Evolutionary conservation across 2,329 filamentous ascomycete genomes (phyloP).

Genomic region (Lanzia echinophila): DNA sequence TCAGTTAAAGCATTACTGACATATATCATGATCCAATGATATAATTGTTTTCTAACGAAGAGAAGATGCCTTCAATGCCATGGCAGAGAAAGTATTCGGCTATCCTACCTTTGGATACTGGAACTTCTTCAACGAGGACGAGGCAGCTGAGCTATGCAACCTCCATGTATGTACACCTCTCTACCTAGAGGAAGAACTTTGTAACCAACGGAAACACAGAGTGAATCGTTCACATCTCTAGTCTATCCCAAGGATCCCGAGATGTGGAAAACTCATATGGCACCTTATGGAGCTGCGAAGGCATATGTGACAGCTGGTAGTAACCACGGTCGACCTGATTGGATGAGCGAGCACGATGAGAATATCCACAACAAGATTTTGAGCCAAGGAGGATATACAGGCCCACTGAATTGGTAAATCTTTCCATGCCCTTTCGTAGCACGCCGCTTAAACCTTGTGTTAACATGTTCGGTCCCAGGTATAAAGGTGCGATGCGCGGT

Average conservation of each 20-base stretch:
- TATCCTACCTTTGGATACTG: slow-evolving; percentile 15
- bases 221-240: slow-evolving; percentile 12
- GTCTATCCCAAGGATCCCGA: slow-evolving; percentile 9
- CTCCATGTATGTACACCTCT: slow-evolving; percentile 9
- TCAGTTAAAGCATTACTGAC: too few relatives aligned
- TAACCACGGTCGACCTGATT: slow-evolving; percentile 9
- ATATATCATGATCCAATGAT: too few relatives aligned
- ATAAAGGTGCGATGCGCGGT: slow-evolving; percentile 8
- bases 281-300: slow-evolving; percentile 10
- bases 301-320: slow-evolving; percentile 12
- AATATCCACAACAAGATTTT: slow-evolving; percentile 11
- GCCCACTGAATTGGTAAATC: slow-evolving; percentile 8
- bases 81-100: slow-evolving; percentile 6
- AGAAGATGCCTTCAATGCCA: slow-evolving; percentile 9
- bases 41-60: neutral
- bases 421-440: slow-evolving; percentile 10
- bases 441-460: slow-evolving; percentile 4
- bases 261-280: slow-evolving; percentile 13
- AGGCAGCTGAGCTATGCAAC: slow-evolving; percentile 12
- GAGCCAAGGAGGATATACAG: slow-evolving; percentile 2
- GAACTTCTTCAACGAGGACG: slow-evolving; percentile 15
- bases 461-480: slow-evolving; percentile 8
- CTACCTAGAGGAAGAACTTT: too few relatives aligned
- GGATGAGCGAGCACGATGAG: neutral
- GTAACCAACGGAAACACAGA: slow-evolving; percentile 10